phyloP scores from a whole-genome alignment of 352 stramenopile genomes.

The Blastocystis sp. region DNA sequence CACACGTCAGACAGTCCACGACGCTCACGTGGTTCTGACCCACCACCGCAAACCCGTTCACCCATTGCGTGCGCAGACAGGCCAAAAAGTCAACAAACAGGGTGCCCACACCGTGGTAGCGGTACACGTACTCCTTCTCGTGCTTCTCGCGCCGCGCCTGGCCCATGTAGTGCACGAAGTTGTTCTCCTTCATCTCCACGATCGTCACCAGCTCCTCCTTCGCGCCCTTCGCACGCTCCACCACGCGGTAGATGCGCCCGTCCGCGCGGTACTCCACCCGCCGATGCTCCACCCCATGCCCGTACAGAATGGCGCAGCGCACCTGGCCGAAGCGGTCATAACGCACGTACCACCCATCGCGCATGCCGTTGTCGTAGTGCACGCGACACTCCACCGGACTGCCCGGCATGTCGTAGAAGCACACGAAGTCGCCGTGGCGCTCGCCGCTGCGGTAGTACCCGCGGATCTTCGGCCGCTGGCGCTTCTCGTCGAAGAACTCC shows the following conservation, averaged over 20 bases:
- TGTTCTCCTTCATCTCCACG: neutral
- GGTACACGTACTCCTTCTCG: neutral
- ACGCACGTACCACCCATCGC: neutral
- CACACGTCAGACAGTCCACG: neutral
- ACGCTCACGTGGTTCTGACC: neutral
- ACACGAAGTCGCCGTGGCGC: neutral
- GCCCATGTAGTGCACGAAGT: neutral
- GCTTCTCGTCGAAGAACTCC: neutral
- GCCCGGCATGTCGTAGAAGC: neutral
- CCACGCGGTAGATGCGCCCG: constrained; percentile 1
- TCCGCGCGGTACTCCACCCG: neutral
- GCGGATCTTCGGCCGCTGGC: neutral
- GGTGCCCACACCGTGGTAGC: neutral
- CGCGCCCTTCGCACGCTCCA: neutral
- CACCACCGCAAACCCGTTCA: neutral
- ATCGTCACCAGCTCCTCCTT: neutral
- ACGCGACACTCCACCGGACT: neutral
- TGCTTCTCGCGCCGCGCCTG: neutral
- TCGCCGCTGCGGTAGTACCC: neutral
- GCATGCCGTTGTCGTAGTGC: neutral
- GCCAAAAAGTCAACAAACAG: neutral
- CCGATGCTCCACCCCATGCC: neutral
- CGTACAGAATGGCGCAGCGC: neutral
- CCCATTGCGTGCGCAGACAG: neutral
- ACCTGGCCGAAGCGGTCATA: neutral